Base-by-base conservation (phyloP, 768 basidiomycete genomes). In the Candolleomyces aberdarensis region DNA sequence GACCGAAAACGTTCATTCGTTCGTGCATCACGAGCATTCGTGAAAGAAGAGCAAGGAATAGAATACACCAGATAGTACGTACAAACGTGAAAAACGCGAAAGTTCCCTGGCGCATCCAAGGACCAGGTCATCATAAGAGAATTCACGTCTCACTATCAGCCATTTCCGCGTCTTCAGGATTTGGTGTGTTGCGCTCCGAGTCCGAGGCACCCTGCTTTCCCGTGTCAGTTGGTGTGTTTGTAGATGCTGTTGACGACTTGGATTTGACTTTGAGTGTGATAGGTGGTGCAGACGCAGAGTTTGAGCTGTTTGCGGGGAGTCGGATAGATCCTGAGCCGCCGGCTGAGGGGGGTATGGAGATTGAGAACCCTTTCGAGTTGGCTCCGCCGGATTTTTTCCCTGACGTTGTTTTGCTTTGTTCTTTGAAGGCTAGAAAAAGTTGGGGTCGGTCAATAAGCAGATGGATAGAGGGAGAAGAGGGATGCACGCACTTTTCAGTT, bases 401-500 rank as follows among this genome's bases (percentile, higher is more conserved):
- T 5, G 36, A 36, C 15, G 44, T 46, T 7, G 15, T 17, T 46
- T 46, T 46, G 15, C 44, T 20, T 20, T 17, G 19, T 1, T 46
- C 44, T 46, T 46, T 46, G 44, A 17, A 46, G 44, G 14, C 44
- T 46, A n/a, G 44, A 3, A 19, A 19, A 14, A 14, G 14, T 15
- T 19, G 32, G 10, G 26, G 32, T n/a, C n/a, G 32, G 29, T 22
- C 5, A 39, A 22, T 19, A 56, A 39, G 15, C 13, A 56, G 36
- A 36, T 14, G 11, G 29, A 46, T 43, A 29, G 22, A 71, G 32
- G 9, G 14, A n/a, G 19, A n/a, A 1, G 31, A 26, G 26, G 26
- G 26, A 26, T 26, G 26, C 2, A 75, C 81, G 63, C 59, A 88
- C 92, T 74, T 61, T 81, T 75, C 9, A 94, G 80, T 69, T 94